Conservation (phyloP, 768 basidiomycete genomes). For the Lanmaoa rubissima region DNA sequence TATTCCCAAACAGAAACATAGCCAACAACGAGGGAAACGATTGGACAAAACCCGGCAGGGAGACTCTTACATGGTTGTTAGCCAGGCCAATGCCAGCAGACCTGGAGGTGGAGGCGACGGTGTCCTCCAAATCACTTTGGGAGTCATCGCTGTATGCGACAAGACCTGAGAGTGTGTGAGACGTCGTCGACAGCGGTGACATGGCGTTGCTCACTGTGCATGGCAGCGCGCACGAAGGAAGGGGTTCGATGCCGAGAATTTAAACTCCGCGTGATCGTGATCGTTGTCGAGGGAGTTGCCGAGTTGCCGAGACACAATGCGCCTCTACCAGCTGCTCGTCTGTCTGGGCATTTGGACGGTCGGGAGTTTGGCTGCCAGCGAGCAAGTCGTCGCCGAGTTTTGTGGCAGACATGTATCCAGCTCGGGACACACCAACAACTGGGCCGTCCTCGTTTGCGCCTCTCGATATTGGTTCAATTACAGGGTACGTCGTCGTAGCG, state of each 20-base stretch:
- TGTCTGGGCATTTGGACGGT: constrained; percentile 37
- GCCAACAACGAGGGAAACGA: constrained; percentile 69
- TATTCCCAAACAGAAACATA: constrained; percentile 58
- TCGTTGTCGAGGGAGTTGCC: constrained; percentile 4
- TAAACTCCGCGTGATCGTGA: constrained; percentile 19
- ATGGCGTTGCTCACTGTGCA: constrained; percentile 28
- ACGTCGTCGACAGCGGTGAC: not conserved
- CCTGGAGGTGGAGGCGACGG: constrained; percentile 33
- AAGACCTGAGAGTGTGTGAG: constrained; percentile 42
- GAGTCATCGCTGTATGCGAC: constrained; percentile 65
- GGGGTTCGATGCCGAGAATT: constrained; percentile 11
- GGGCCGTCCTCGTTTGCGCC: constrained; percentile 95
- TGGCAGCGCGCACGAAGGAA: constrained; percentile 16
- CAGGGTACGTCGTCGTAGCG: constrained; percentile 53
- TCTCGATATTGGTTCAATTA: constrained; percentile 99
- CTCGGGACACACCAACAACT: constrained; percentile 86
- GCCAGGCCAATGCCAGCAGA: constrained; percentile 2
- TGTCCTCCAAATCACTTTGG: constrained; percentile 54
- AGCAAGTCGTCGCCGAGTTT: constrained; percentile 44
- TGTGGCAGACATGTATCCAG: constrained; percentile 40
- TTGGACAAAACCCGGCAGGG: constrained; percentile 35
- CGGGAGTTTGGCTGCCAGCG: constrained; percentile 29
- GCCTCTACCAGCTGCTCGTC: constrained; percentile 30
- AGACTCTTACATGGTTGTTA: constrained; percentile 61
- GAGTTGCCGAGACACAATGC: constrained; percentile 31